Conservation (phyloP, 495 filamentous ascomycete genomes). For the Jackrogersella minutella region DNA sequence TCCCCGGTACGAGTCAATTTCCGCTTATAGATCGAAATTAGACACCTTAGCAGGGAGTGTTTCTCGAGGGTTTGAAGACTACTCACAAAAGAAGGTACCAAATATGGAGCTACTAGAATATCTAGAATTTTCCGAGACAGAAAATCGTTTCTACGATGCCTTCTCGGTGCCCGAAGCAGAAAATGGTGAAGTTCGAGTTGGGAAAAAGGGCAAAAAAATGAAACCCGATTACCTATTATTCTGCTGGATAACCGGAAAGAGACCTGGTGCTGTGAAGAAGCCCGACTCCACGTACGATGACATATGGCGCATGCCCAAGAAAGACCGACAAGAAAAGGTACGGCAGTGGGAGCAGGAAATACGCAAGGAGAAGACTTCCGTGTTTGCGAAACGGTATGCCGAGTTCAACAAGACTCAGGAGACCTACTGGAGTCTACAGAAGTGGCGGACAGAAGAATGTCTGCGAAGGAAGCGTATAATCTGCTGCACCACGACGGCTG, state of each 20-base stretch:
- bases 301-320: slow-evolving; percentile 63
- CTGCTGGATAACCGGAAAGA: slow-evolving; percentile 62
- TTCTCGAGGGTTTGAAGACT: slow-evolving; percentile 17
- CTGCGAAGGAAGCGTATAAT: slow-evolving; percentile 69
- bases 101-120: slow-evolving; percentile 61
- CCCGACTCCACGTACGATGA: slow-evolving; percentile 19
- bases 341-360: slow-evolving; percentile 61
- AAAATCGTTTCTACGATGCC: slow-evolving; percentile 63
- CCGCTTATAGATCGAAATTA: slow-evolving; percentile 46
- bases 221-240: slow-evolving; percentile 61
- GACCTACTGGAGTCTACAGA: slow-evolving; percentile 50
- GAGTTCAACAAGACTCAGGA: slow-evolving; percentile 56
- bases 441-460: slow-evolving; percentile 55
- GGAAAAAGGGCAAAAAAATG: slow-evolving; percentile 56
- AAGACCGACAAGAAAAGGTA: slow-evolving; percentile 47
- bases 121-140: slow-evolving; percentile 67
- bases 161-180: slow-evolving; percentile 53
- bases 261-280: slow-evolving; percentile 55
- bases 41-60: slow-evolving; percentile 25
- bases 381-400: slow-evolving; percentile 47
- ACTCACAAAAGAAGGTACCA: not conserved
- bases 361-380: slow-evolving; percentile 56
- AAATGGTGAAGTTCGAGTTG: slow-evolving; percentile 57
- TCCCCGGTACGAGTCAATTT: slow-evolving; percentile 52
- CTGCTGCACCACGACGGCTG: slow-evolving; percentile 77